Conservation (phyloP, 164 flowering plant genomes). For the Echeveria elegans region DNA sequence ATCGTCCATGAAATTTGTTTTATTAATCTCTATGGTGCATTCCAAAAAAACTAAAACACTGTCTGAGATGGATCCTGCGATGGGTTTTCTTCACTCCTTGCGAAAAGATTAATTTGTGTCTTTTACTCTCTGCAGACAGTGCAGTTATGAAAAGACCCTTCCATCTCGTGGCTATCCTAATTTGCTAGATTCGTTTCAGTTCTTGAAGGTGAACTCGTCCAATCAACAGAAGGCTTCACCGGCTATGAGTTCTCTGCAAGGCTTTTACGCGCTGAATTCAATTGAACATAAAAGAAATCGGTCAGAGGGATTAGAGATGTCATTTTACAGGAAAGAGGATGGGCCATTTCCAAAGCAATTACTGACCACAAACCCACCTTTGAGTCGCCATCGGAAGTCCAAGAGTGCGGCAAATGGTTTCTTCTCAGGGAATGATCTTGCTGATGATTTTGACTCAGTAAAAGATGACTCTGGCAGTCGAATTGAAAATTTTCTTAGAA, state of each 20-base stretch:
- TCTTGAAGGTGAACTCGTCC: slow-evolving; percentile 37
- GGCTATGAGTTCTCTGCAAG: slow-evolving; percentile 71
- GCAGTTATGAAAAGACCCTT: slow-evolving; percentile 24
- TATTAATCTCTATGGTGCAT: not conserved
- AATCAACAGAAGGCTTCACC: slow-evolving; percentile 43
- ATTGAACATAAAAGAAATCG: slow-evolving; percentile 10
- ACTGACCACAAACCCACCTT: slow-evolving; percentile 22
- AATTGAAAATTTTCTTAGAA: slow-evolving; percentile 39
- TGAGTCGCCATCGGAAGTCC: slow-evolving; percentile 40
- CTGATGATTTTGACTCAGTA: slow-evolving; percentile 15
- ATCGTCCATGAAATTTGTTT: not conserved
- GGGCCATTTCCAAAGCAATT: slow-evolving; percentile 21
- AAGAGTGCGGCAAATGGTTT: slow-evolving; percentile 51
- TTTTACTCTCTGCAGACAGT: slow-evolving; percentile 2
- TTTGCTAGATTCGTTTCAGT: slow-evolving; percentile 56
- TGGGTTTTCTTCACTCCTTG: not conserved
- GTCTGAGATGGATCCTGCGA: not conserved
- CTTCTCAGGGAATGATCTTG: slow-evolving; percentile 21
- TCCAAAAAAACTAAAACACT: not conserved
- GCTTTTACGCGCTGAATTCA: slow-evolving; percentile 58
- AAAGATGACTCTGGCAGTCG: slow-evolving; percentile 27
- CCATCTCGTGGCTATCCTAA: slow-evolving; percentile 23
- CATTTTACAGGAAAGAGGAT: slow-evolving; percentile 41
- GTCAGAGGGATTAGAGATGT: slow-evolving; percentile 50
- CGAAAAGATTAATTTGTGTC: not conserved